phyloP scores from a whole-genome alignment of 164 flowering plant genomes.

The Hamamelis virginiana region DNA sequence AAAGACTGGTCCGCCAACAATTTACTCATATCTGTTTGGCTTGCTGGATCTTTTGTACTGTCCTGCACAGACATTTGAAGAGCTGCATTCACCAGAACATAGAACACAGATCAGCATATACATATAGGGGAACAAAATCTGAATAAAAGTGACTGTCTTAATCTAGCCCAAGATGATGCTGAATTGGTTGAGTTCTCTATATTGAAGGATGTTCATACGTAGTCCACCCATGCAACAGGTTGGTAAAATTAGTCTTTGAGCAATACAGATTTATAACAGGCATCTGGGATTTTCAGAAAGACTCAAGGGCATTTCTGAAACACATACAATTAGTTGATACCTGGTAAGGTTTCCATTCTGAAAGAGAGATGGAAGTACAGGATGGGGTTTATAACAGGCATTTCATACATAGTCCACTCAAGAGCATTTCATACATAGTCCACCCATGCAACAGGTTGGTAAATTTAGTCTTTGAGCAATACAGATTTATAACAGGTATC shows the following conservation, averaged over 20 bases:
- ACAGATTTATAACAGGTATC: background rate
- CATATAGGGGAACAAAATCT: background rate
- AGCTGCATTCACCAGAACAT: conserved; percentile 48
- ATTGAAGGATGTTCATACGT: background rate
- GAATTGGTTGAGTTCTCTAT: background rate
- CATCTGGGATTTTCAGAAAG: background rate
- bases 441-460: background rate
- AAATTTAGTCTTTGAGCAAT: background rate
- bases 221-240: background rate
- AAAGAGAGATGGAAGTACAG: no score
- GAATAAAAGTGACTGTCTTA: background rate
- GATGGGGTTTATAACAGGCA: no score
- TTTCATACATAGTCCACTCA: no score
- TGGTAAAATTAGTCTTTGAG: background rate
- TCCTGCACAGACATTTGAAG: conserved; percentile 87
- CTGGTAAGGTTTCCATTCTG: no score
- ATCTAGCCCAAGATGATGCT: background rate
- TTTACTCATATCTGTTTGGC: conserved; percentile 63
- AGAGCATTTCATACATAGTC: background rate
- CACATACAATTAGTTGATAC: no score
- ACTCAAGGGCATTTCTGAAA: no score
- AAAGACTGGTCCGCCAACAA: conserved; percentile 78
- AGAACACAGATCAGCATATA: conserved; percentile 1
- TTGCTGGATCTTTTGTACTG: conserved; percentile 41
- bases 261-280: background rate